Evolutionary conservation across 2,329 filamentous ascomycete species (phyloP).

Genomic region (Xylaria arbuscula): DNA sequence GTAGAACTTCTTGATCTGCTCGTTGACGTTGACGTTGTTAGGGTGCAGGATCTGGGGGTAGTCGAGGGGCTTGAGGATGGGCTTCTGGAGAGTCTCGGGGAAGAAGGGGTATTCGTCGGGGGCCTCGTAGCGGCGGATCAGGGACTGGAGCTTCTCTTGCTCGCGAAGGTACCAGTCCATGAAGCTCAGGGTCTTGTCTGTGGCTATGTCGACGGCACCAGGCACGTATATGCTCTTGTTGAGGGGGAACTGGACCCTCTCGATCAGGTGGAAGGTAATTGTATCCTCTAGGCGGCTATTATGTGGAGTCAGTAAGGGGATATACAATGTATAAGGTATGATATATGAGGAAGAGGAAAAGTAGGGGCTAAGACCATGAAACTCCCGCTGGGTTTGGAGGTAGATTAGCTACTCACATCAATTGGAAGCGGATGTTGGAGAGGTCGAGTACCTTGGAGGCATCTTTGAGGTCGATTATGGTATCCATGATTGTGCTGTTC

Average conservation of each 20-base stretch:
- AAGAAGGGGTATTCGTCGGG: constrained; percentile 99
- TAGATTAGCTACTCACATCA: constrained; percentile 75
- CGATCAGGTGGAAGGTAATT: constrained; percentile 96
- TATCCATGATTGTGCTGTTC: constrained; percentile 74
- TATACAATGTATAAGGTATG: neutral
- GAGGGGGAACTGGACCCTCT: constrained; percentile 95
- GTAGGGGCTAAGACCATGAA: constrained; percentile 13
- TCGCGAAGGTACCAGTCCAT: constrained; percentile 94
- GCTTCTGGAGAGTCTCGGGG: constrained; percentile 78
- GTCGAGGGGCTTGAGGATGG: constrained; percentile 86
- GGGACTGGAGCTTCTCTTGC: constrained; percentile 90
- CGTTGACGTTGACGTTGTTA: constrained; percentile 92
- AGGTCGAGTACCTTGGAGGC: constrained; percentile 87
- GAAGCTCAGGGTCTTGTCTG: constrained; percentile 70
- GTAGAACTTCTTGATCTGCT: constrained; percentile 87
- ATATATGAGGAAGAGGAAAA: neutral
- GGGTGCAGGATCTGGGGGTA: constrained; percentile 90
- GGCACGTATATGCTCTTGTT: constrained; percentile 88
- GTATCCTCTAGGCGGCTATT: constrained; percentile 93
- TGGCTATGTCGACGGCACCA: constrained; percentile 81
- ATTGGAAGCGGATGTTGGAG: constrained; percentile 89
- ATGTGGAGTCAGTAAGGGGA: constrained; percentile 5
- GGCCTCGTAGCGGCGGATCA: constrained; percentile 93
- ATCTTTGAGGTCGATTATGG: constrained; percentile 88
- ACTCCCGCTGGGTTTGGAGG: constrained; percentile 21